Percentiles rank a stretch among this genome's conserved stretches.
phyloP scores from a whole-genome alignment of 345 rosid genomes.

The Microthlaspi erraticum region DNA sequence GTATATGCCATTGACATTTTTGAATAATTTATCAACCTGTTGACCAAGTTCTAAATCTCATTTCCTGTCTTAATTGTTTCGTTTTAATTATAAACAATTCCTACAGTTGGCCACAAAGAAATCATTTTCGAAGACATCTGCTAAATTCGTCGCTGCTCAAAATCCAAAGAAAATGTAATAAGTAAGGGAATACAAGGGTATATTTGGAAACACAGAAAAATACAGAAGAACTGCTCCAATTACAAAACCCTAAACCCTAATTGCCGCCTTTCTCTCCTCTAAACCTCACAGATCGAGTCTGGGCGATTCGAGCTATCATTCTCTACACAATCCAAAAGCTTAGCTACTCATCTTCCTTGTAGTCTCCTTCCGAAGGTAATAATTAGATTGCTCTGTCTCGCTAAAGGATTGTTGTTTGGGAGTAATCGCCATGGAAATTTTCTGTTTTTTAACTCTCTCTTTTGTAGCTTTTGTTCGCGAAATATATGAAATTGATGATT shows the following conservation, averaged over 20 bases:
- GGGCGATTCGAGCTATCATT: slow-evolving; percentile 4
- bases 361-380: slow-evolving; percentile 14
- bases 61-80: slow-evolving; percentile 26
- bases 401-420: neutral
- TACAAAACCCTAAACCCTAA: slow-evolving; percentile 44
- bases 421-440: slow-evolving; percentile 12
- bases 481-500: slow-evolving; percentile 5
- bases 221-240: neutral
- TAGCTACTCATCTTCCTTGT: neutral
- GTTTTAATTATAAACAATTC: neutral
- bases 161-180: slow-evolving; percentile 30
- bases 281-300: slow-evolving; percentile 13
- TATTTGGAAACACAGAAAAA: neutral
- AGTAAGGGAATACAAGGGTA: slow-evolving; percentile 24
- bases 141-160: slow-evolving; percentile 9
- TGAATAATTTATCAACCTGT: slow-evolving; percentile 36
- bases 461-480: neutral
- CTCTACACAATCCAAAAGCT: neutral
- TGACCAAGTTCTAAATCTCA: slow-evolving; percentile 26
- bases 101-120: neutral
- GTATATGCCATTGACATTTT: slow-evolving; percentile 42
- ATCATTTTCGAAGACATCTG: neutral
- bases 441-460: neutral
- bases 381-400: neutral
- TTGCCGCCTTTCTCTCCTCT: slow-evolving; percentile 5